phyloP scores from a whole-genome alignment of 768 basidiomycete species.

The Strobilomyces confusus region DNA sequence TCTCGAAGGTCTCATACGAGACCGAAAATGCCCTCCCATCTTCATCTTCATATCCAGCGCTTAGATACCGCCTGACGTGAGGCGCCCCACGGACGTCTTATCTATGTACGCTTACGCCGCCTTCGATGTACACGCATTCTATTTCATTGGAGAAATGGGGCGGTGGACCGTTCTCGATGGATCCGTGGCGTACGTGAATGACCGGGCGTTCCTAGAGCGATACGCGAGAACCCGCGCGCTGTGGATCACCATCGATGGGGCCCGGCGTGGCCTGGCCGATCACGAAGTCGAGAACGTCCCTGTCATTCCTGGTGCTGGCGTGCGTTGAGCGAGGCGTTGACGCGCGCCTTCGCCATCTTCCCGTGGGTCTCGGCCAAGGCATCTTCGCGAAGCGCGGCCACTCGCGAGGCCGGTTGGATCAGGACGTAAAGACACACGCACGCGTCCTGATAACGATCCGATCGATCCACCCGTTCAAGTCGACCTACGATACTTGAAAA shows the following conservation, averaged over 20 bases:
- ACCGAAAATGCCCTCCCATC: too few species aligned
- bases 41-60: too few species aligned
- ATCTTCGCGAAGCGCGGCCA: not conserved
- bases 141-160: not conserved
- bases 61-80: too few species aligned
- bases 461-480: constrained; percentile 14
- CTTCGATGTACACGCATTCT: not conserved
- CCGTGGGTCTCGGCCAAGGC: constrained; percentile 1
- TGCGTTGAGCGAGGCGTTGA: not conserved
- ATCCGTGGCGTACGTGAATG: too few species aligned
- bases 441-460: not conserved
- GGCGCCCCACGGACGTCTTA: too few species aligned
- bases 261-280: not conserved
- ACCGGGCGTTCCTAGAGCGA: not conserved
- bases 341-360: not conserved
- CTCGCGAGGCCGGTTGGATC: too few species aligned
- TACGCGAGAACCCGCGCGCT: not conserved
- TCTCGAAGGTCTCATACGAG: too few species aligned
- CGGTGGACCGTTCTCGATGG: not conserved
- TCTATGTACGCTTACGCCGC: too few species aligned
- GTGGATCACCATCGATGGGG: too few species aligned
- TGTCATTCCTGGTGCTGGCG: too few species aligned
- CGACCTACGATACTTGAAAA: constrained; percentile 4
- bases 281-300: not conserved
- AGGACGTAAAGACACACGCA: not conserved